A percentile compares a stretch with the other conserved stretches of the same genome.
phyloP scores from a whole-genome alignment of 805 yeast species.

The Lachancea dasiensis region DNA sequence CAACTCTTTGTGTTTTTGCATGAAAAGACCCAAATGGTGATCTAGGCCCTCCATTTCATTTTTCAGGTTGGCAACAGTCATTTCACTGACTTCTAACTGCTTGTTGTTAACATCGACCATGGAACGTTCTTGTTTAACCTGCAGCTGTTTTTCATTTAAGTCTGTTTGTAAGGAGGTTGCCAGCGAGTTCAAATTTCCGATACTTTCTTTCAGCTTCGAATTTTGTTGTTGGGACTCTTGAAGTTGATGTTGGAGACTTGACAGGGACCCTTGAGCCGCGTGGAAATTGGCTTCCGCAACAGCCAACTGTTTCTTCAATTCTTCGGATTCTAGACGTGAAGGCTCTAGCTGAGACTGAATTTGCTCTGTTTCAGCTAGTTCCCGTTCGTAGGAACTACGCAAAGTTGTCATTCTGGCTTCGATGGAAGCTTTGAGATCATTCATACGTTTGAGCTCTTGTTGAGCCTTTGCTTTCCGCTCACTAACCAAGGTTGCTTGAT shows the following conservation, averaged over 20 bases:
- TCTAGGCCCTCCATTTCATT: conserved; percentile 36
- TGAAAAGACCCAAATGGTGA: conserved; percentile 25
- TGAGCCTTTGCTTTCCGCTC: conserved; percentile 71
- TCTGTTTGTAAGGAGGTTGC: conserved; percentile 53
- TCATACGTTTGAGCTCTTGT: conserved; percentile 65
- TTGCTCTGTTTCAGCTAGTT: conserved; percentile 66
- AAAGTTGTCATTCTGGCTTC: conserved; percentile 63
- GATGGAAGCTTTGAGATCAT: conserved; percentile 62
- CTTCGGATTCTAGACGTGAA: conserved; percentile 61
- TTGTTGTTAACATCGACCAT: conserved; percentile 59
- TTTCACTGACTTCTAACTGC: conserved; percentile 61
- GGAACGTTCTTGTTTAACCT: conserved; percentile 56
- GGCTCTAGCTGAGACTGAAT: conserved; percentile 58
- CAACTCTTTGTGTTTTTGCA: conserved; percentile 31
- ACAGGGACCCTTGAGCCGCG: conserved; percentile 59
- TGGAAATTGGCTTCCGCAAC: conserved; percentile 74
- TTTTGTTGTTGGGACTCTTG: conserved; percentile 68
- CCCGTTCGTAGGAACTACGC: conserved; percentile 68
- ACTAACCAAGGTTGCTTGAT: conserved; percentile 65
- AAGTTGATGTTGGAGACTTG: conserved; percentile 51
- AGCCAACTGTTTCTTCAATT: conserved; percentile 63
- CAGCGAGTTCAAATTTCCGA: conserved; percentile 63
- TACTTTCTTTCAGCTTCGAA: conserved; percentile 56
- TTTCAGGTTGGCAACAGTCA: conserved; percentile 41
- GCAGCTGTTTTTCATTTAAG: conserved; percentile 45